Percentiles rank a stretch among this genome's conserved stretches.
Conservation (phyloP, 371 early-diverging fungal species). For the Mortierella sp. region DNA sequence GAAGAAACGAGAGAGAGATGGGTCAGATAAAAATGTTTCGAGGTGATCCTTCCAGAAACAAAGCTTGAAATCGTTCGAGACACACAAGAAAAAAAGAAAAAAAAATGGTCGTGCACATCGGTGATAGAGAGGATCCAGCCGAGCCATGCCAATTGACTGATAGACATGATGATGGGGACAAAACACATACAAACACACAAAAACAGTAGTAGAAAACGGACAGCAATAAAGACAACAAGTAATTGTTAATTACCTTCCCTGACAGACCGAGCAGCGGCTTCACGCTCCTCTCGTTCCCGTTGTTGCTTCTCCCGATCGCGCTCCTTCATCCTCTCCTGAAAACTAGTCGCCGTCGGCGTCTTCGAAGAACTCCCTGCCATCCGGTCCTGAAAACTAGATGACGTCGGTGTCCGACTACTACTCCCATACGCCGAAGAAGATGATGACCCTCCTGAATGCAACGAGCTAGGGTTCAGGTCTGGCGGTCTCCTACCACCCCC, state of each 20-base stretch:
- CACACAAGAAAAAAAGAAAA: not conserved
- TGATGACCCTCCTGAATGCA: constrained; percentile 14
- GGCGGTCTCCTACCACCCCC: constrained; percentile 21
- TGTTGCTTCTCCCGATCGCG: constrained; percentile 49
- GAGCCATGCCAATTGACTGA: too few relatives aligned
- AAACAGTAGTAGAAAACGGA: not conserved
- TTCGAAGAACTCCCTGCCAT: constrained; percentile 16
- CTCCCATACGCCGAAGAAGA: constrained; percentile 20
- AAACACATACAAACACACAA: not conserved
- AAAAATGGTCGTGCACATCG: not conserved
- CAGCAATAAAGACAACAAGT: not conserved
- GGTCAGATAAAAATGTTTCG: not conserved
- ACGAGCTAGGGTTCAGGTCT: constrained; percentile 24
- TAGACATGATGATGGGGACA: too few relatives aligned
- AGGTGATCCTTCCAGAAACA: not conserved
- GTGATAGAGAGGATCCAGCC: not conserved
- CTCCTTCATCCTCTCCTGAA: constrained; percentile 53
- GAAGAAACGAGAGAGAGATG: not conserved
- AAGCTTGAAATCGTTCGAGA: not conserved
- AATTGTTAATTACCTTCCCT: constrained; percentile 24
- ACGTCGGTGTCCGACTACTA: constrained; percentile 31
- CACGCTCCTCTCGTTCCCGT: constrained; percentile 47
- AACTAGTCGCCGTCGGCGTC: constrained; percentile 37
- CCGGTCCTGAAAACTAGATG: constrained; percentile 39
- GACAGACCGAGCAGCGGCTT: constrained; percentile 33